Conservation (phyloP, 2,329 filamentous ascomycete species). For the Trematosphaeria pertusa region DNA sequence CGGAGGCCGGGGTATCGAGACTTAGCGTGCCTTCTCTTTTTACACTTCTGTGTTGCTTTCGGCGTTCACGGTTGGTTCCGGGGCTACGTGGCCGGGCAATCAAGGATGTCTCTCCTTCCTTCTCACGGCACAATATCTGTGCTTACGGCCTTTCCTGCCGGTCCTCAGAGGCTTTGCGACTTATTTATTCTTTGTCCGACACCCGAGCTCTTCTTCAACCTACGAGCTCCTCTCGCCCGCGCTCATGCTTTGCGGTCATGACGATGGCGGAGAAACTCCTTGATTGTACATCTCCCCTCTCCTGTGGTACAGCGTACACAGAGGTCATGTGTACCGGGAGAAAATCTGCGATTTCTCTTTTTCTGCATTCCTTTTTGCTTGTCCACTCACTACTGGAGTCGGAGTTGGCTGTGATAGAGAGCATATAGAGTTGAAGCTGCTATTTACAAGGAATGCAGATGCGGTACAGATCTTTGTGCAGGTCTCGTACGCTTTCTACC, state of each 20-base stretch:
- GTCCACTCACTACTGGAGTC: too few species aligned
- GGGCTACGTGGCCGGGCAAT: constrained; percentile 1
- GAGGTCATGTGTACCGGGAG: background rate
- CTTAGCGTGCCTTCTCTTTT: background rate
- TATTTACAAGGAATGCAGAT: too few species aligned
- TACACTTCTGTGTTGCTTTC: background rate
- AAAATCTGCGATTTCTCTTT: background rate
- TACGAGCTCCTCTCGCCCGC: too few species aligned
- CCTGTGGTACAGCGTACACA: constrained; percentile 1
- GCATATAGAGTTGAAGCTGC: too few species aligned
- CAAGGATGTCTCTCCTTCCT: background rate
- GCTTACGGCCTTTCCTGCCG: background rate
- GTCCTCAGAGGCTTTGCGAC: background rate
- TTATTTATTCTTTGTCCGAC: too few species aligned
- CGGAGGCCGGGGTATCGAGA: background rate
- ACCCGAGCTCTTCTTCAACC: too few species aligned
- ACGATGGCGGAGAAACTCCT: too few species aligned
- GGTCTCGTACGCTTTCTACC: too few species aligned
- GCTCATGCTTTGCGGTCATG: too few species aligned
- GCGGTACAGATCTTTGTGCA: too few species aligned
- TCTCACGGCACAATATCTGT: constrained; percentile 1
- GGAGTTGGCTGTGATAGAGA: too few species aligned
- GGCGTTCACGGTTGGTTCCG: background rate
- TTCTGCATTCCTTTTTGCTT: too few species aligned
- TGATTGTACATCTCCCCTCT: constrained; percentile 6